Percentiles rank a stretch among this genome's conserved stretches.
Conservation (phyloP, 108 stramenopile genomes). For the Nitzschia sp. region DNA sequence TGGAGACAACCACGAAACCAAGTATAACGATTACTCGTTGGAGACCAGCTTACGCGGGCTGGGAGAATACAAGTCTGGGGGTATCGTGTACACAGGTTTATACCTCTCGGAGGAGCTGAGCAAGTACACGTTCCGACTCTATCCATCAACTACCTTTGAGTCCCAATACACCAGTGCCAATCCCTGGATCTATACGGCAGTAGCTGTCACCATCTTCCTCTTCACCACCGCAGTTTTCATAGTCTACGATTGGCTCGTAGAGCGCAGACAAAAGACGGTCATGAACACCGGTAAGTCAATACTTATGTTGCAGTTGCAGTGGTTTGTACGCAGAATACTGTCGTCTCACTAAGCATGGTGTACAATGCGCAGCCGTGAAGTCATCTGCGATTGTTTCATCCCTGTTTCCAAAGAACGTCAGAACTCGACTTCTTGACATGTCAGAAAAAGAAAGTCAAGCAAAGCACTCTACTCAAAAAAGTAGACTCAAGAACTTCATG, state of each 20-base stretch:
- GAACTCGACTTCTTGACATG: constrained; percentile 31
- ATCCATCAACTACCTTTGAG: constrained; percentile 46
- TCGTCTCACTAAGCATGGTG: too few relatives aligned
- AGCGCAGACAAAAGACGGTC: constrained; percentile 33
- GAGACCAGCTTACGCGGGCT: neutral
- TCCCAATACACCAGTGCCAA: constrained; percentile 34
- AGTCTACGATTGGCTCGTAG: constrained; percentile 32
- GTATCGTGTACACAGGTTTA: constrained; percentile 12
- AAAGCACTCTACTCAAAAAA: neutral
- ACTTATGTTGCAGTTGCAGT: too few relatives aligned
- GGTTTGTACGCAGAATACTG: constrained; percentile 1
- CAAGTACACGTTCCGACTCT: constrained; percentile 42
- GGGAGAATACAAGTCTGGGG: too few relatives aligned
- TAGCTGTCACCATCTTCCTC: constrained; percentile 9
- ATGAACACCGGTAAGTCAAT: constrained; percentile 11
- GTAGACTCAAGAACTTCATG: neutral
- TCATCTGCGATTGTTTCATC: constrained; percentile 43
- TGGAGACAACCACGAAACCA: constrained; percentile 46
- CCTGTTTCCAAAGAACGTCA: constrained; percentile 52
- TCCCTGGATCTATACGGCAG: neutral
- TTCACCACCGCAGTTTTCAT: constrained; percentile 17
- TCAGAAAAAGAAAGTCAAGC: neutral
- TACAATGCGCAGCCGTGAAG: constrained; percentile 27
- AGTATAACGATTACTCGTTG: constrained; percentile 21
- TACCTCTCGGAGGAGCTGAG: constrained; percentile 18